Base-by-base conservation (phyloP, 345 rosid genomes). In the Eutrema yunnanense region DNA sequence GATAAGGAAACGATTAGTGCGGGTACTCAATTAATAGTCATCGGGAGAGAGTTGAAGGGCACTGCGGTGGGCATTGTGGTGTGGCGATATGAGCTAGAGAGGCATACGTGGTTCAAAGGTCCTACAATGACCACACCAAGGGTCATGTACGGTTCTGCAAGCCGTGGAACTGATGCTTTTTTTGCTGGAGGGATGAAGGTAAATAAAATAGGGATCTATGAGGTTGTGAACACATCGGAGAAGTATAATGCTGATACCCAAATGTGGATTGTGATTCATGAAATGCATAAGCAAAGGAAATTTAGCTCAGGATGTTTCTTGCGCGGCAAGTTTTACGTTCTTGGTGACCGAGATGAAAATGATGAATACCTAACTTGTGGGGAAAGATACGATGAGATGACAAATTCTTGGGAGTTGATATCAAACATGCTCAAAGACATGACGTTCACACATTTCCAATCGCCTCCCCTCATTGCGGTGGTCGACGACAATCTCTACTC, bases 401-500 rank as follows among this genome's bases (percentile, higher is more conserved):
- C 26, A 22, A 22, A 22, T 22, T 22, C 2, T 22, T 22, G 26
- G 26, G 26, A 22, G 26, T 2, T 22, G 26, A 22, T 91, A 36
- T 83, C 84, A 0, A 65, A 78, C 73, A 86, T 91, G 83, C n/a
- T 87, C 65, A 80, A 67, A 60, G 84, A 77, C 46, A 73, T 71
- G 8, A 81, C 85, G 0, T 73, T 79, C 2, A 76, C 69, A 5
- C 70, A 75, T 46, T 60, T 55, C 34, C 86, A 81, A 60, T 87
- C 88, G 11, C 91, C 86, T 0, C 89, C 95, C 5, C 86, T 87
- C 2, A 55, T 87, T 2, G 90, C 86, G 0, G 91, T 86, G 0
- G 92, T 83, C 58, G 77, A 86, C 73, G 79, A 90, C 46, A 81
- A 81, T 73, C 90, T 90, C 47, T 88, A 88, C 76, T 77, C 82